Conservation (phyloP, 2,329 filamentous ascomycete species). For the Hortaea werneckii region DNA sequence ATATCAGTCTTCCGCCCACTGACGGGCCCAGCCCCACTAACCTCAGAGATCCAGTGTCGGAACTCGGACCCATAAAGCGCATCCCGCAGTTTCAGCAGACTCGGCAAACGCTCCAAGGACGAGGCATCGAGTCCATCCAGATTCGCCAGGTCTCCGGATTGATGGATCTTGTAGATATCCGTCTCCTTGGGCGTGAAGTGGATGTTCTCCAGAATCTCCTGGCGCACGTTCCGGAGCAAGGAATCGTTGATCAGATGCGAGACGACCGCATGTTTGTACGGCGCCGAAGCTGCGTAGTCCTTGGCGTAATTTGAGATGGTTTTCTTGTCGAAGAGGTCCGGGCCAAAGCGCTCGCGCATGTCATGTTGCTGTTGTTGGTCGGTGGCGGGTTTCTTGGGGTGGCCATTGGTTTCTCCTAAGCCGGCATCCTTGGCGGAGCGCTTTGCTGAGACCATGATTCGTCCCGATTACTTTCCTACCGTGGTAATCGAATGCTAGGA, state of each 20-base stretch:
- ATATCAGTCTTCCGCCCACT: slow-evolving; percentile 95
- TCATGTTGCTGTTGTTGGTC: slow-evolving; percentile 19
- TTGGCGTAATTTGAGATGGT: slow-evolving; percentile 50
- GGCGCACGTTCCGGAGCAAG: slow-evolving; percentile 75
- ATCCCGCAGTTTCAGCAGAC: slow-evolving; percentile 83
- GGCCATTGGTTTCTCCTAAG: slow-evolving; percentile 1
- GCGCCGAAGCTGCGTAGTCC: slow-evolving; percentile 53
- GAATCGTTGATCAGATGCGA: slow-evolving; percentile 65
- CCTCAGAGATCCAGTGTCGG: slow-evolving; percentile 74
- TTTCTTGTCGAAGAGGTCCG: slow-evolving; percentile 53
- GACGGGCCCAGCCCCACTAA: slow-evolving; percentile 77
- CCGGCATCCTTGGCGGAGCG: not conserved
- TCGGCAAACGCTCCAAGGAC: slow-evolving; percentile 76
- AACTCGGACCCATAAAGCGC: slow-evolving; percentile 86
- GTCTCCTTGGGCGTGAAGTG: slow-evolving; percentile 97
- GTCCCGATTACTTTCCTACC: no score
- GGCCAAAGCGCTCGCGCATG: slow-evolving; percentile 50
- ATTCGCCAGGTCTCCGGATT: slow-evolving; percentile 94
- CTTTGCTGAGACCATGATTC: no score
- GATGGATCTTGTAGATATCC: slow-evolving; percentile 99
- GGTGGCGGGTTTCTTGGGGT: slow-evolving; percentile 28
- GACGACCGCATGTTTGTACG: slow-evolving; percentile 92
- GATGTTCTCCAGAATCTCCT: slow-evolving; percentile 81
- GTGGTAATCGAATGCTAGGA: not conserved
- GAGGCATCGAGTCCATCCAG: slow-evolving; percentile 85